These are phyloP conservation scores for Cynara cardunculus DNA, from an alignment of 129 eudicot species.

Conservation along the genomic window DNA sequence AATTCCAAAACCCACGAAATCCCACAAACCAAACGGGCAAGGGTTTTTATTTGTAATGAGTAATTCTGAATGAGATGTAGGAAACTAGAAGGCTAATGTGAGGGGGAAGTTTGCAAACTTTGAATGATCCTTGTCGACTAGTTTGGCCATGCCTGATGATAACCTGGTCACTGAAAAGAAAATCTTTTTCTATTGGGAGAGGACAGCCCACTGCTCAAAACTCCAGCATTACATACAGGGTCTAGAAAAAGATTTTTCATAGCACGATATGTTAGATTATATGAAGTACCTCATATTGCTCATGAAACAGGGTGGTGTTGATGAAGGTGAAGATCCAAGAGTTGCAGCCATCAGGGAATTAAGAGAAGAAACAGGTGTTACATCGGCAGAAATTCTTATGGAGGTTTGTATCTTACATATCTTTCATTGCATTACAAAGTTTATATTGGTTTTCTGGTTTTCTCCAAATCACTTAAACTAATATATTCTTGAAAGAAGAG, in stretches of 20 bases:
- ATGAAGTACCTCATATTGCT: not conserved
- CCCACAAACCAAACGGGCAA: too few relatives aligned
- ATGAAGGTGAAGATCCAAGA: slow-evolving; percentile 90
- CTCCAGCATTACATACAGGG: not conserved
- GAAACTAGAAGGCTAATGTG: too few relatives aligned
- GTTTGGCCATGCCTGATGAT: too few relatives aligned
- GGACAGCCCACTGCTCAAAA: not conserved
- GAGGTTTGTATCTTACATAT: slow-evolving; percentile 54
- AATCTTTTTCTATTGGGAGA: not conserved
- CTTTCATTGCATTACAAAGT: not conserved
- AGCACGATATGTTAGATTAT: not conserved
- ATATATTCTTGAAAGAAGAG: not conserved
- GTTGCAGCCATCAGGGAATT: slow-evolving; percentile 88
- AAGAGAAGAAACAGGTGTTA: slow-evolving; percentile 96
- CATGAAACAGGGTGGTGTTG: slow-evolving; percentile 79
- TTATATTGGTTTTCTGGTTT: not conserved
- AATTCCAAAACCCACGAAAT: too few relatives aligned
- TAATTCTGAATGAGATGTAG: too few relatives aligned
- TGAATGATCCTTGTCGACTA: too few relatives aligned
- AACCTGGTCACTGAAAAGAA: not conserved
- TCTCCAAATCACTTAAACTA: not conserved
- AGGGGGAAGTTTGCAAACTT: too few relatives aligned
- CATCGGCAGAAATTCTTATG: slow-evolving; percentile 79
- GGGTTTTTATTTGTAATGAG: too few relatives aligned
- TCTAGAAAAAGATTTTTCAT: not conserved